Conservation (phyloP, 2,329 filamentous ascomycete genomes). For the Aspergillus intermedius region DNA sequence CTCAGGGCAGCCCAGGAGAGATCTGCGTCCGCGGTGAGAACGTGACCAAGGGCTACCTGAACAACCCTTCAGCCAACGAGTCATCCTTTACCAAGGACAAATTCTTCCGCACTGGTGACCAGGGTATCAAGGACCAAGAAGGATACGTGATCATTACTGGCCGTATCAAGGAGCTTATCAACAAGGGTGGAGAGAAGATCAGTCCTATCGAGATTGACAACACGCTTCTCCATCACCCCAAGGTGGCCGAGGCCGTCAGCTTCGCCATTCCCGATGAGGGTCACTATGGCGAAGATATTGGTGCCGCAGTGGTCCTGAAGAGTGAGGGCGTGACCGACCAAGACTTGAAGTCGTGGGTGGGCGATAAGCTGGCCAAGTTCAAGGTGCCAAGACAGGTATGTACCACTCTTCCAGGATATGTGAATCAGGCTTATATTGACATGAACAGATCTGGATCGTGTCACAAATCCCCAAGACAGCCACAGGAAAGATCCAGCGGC, state of each 20-base stretch:
- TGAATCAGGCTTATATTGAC: conserved; percentile 1
- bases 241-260: conserved; percentile 70
- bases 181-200: conserved; percentile 87
- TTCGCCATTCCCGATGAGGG: conserved; percentile 72
- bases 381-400: conserved; percentile 76
- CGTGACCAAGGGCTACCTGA: conserved; percentile 77
- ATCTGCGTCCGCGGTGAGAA: conserved; percentile 79
- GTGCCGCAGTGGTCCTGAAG: conserved; percentile 69
- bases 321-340: conserved; percentile 52
- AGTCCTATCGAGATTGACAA: conserved; percentile 84
- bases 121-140: conserved; percentile 72
- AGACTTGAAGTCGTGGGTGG: conserved; percentile 63
- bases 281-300: conserved; percentile 76
- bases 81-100: conserved; percentile 66
- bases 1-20: conserved; percentile 66
- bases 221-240: conserved; percentile 64
- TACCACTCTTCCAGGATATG: conserved; percentile 8
- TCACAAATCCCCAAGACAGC: conserved; percentile 83
- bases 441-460: conserved; percentile 65
- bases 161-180: conserved; percentile 86
- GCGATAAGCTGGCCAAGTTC: conserved; percentile 68
- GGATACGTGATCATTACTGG: conserved; percentile 82
- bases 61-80: conserved; percentile 70
- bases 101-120: conserved; percentile 83
- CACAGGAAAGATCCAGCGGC: conserved; percentile 81